These are phyloP conservation scores for Penicillium samsonianum DNA, from an alignment of 495 filamentous ascomycete species.

Conservation along the genomic window DNA sequence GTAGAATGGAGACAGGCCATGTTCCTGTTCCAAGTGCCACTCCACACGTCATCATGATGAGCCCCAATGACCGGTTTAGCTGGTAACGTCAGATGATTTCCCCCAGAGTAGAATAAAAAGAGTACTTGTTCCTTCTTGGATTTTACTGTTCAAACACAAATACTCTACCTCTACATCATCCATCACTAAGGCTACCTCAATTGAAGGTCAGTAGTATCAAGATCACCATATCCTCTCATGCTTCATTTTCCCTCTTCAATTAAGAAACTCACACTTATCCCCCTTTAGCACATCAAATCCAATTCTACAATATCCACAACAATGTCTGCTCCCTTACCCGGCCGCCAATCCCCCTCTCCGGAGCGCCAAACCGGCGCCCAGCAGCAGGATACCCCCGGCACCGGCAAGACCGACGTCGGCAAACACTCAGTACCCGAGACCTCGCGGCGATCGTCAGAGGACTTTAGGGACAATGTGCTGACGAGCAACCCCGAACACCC, in stretches of 20 bases:
- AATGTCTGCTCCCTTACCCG: constrained; percentile 50
- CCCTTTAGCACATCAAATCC: neutral
- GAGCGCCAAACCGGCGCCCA: constrained; percentile 68
- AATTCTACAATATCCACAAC: constrained; percentile 16
- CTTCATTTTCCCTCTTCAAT: neutral
- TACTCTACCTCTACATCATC: neutral
- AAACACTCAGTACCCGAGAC: constrained; percentile 35
- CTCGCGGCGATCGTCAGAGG: constrained; percentile 41
- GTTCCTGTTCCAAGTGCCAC: neutral
- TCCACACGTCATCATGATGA: constrained; percentile 33
- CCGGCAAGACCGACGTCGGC: constrained; percentile 56
- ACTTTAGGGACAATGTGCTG: constrained; percentile 37
- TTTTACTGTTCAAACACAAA: neutral
- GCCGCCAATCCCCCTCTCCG: constrained; percentile 81
- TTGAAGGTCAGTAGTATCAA: neutral
- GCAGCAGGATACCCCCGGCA: constrained; percentile 53
- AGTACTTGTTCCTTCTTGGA: constrained; percentile 6
- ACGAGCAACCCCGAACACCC: constrained; percentile 68
- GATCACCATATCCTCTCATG: neutral
- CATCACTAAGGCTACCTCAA: neutral
- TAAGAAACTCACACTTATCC: constrained; percentile 4
- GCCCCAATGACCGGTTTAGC: constrained; percentile 16
- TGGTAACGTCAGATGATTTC: constrained; percentile 23
- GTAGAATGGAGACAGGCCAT: too few relatives aligned
- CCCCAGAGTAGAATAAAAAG: constrained; percentile 7